A percentile compares a stretch with the other conserved stretches of the same genome.
Evolutionary conservation across 441 rosid species (phyloP).

Genomic region (Theobroma grandiflorum): DNA sequence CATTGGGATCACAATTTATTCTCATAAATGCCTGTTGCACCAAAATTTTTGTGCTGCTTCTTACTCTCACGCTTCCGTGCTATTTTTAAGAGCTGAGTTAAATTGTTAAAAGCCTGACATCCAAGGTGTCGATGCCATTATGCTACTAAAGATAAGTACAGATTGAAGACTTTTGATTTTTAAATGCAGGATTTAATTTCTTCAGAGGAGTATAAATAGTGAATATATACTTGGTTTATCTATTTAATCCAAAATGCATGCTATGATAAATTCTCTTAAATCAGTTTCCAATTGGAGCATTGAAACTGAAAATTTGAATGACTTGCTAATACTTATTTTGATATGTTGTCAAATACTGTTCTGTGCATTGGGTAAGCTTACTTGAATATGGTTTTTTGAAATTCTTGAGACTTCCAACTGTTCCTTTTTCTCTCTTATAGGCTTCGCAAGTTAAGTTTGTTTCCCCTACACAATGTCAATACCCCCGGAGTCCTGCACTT

Average conservation of each 20-base stretch:
- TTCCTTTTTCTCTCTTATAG: conserved; percentile 41
- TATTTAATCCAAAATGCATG: conserved; percentile 5
- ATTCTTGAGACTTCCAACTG: conserved; percentile 10
- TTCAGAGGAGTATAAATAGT: neutral
- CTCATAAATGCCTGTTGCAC: neutral
- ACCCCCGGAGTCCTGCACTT: conserved; percentile 79
- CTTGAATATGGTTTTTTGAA: neutral
- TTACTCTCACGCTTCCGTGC: neutral
- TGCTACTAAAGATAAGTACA: conserved; percentile 7
- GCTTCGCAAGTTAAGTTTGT: conserved; percentile 63
- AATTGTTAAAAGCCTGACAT: neutral
- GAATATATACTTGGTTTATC: neutral
- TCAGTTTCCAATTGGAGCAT: neutral
- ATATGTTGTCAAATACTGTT: conserved; percentile 5
- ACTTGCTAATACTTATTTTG: neutral
- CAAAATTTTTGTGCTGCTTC: neutral
- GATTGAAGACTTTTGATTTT: neutral
- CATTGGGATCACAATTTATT: neutral
- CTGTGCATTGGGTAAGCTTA: neutral
- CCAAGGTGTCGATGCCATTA: neutral
- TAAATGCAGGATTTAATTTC: neutral
- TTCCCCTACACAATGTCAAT: conserved; percentile 60
- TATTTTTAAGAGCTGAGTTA: neutral
- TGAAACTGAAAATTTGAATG: neutral
- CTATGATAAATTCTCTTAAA: neutral